phyloP scores from a whole-genome alignment of 2,329 filamentous ascomycete genomes.

The Graphilbum sp. region DNA sequence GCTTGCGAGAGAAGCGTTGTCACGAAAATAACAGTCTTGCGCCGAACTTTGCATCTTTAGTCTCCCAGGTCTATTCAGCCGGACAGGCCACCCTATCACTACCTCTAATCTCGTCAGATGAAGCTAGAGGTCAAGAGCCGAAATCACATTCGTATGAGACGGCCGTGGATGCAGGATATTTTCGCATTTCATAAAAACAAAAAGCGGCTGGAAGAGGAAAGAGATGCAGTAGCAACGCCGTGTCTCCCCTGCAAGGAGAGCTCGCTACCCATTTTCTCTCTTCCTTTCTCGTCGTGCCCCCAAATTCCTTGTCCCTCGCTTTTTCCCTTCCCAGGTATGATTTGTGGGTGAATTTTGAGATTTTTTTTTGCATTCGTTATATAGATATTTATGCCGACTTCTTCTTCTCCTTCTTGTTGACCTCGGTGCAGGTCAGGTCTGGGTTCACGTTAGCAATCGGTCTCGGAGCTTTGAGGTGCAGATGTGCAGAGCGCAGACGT shows the following conservation, averaged over 20 bases:
- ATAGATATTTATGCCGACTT: conserved; percentile 22
- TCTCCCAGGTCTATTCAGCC: no score
- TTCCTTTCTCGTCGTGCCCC: neutral
- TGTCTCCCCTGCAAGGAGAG: neutral
- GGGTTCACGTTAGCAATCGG: conserved; percentile 2
- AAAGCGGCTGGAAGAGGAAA: neutral
- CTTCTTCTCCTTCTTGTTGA: conserved; percentile 44
- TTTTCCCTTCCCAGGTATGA: neutral
- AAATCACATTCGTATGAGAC: no score
- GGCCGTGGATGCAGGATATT: no score
- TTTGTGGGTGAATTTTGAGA: neutral
- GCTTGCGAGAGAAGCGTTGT: no score
- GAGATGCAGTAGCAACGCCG: neutral
- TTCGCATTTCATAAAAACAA: neutral
- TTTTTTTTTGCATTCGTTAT: neutral
- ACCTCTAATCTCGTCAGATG: no score
- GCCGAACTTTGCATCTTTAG: no score
- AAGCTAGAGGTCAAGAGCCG: no score
- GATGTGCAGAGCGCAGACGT: conserved; percentile 37
- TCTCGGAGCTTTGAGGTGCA: no score
- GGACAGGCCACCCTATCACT: no score
- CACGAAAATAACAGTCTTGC: no score
- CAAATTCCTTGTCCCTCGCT: neutral
- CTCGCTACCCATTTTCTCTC: neutral
- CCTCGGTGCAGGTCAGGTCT: conserved; percentile 38